Conservation (phyloP, 345 rosid genomes). For the Eucalyptus paniculata region DNA sequence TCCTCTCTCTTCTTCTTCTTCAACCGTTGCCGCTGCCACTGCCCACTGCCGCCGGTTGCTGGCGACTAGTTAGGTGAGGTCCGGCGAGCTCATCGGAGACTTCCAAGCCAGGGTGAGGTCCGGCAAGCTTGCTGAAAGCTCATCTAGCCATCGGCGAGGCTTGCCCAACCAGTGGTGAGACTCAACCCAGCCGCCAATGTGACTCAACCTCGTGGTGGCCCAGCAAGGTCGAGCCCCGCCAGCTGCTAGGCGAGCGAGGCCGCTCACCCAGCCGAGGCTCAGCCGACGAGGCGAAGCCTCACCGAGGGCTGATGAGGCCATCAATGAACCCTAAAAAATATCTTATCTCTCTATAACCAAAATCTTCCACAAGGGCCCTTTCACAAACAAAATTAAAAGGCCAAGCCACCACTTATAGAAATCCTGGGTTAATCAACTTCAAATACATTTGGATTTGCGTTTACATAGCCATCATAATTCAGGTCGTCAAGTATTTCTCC, state of each 20-base stretch:
- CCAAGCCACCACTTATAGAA: not conserved
- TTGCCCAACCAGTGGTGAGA: rapidly evolving
- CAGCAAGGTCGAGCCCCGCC: rapidly evolving
- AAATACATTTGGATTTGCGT: not conserved
- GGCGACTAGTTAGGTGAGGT: rapidly evolving
- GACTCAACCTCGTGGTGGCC: too few relatives aligned
- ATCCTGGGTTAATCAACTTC: not conserved
- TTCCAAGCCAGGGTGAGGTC: too few relatives aligned
- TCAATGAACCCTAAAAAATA: too few relatives aligned
- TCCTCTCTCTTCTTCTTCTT: too few relatives aligned
- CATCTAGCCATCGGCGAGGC: rapidly evolving
- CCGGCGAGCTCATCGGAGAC: too few relatives aligned
- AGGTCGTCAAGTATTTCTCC: not conserved
- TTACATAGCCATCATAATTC: not conserved
- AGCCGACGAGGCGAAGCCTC: too few relatives aligned
- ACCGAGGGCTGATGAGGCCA: too few relatives aligned
- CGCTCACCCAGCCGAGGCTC: too few relatives aligned
- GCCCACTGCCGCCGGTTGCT: rapidly evolving
- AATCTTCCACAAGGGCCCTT: not conserved
- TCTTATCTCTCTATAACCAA: too few relatives aligned
- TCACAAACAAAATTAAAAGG: not conserved
- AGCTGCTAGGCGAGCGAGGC: too few relatives aligned
- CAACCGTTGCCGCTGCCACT: too few relatives aligned
- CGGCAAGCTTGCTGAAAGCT: rapidly evolving
- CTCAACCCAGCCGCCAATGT: rapidly evolving